Conservation (phyloP, 495 filamentous ascomycete species). For the Penicillium canariense region DNA sequence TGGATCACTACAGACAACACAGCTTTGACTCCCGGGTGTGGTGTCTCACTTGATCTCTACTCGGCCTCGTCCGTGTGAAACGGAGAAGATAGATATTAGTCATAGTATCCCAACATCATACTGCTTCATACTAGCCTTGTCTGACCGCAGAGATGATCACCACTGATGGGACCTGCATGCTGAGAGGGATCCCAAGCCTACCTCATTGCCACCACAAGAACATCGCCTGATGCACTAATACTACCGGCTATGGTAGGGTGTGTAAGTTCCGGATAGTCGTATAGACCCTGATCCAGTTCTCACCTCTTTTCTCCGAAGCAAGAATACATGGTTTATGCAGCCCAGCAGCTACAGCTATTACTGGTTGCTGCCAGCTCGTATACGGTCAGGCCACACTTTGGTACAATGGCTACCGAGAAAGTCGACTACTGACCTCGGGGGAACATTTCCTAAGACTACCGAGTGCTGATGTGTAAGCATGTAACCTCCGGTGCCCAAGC, state of each 20-base stretch:
- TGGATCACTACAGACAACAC: background rate
- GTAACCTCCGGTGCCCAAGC: background rate
- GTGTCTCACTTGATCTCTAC: background rate
- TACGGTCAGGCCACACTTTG: background rate
- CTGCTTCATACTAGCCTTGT: background rate
- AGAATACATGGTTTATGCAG: background rate
- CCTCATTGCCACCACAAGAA: background rate
- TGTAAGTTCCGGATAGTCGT: background rate
- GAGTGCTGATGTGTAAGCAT: slow-evolving; percentile 5
- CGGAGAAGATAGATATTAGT: no score
- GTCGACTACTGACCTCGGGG: no score
- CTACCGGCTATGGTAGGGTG: background rate
- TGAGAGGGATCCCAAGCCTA: background rate
- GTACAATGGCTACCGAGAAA: background rate
- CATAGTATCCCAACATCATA: background rate
- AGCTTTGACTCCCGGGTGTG: background rate
- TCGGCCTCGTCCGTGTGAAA: background rate
- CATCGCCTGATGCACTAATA: background rate
- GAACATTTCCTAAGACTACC: background rate
- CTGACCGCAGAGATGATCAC: background rate
- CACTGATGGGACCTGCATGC: background rate
- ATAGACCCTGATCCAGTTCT: slow-evolving; percentile 4
- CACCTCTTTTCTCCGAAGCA: background rate
- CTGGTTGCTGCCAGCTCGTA: background rate
- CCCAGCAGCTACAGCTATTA: background rate